Evolutionary conservation across 108 stramenopile genomes (phyloP).

Genomic region (Skeletonema tropicum): DNA sequence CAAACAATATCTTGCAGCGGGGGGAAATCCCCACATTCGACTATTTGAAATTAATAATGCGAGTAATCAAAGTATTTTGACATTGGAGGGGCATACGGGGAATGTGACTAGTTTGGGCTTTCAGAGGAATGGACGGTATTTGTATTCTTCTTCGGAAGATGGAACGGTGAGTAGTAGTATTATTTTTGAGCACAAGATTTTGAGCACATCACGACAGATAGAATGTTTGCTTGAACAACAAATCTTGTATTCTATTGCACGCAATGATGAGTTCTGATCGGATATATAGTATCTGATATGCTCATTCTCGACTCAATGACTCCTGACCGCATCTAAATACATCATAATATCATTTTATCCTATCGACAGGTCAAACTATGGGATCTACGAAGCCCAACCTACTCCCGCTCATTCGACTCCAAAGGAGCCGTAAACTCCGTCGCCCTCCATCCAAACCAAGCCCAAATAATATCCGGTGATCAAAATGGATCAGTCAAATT

Average conservation of each 20-base stretch:
- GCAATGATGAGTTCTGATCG: too few species aligned
- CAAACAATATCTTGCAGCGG: slow-evolving; percentile 94
- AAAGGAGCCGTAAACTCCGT: slow-evolving; percentile 93
- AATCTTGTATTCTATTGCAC: too few species aligned
- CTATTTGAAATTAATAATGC: slow-evolving; percentile 85
- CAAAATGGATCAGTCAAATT: slow-evolving; percentile 88
- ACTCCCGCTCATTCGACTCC: slow-evolving; percentile 89
- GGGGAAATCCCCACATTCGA: slow-evolving; percentile 94
- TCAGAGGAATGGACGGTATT: slow-evolving; percentile 92
- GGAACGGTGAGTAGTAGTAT: slow-evolving; percentile 61
- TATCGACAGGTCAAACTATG: slow-evolving; percentile 82
- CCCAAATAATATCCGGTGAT: slow-evolving; percentile 94
- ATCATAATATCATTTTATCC: too few species aligned
- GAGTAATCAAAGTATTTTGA: slow-evolving; percentile 67
- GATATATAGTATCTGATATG: too few species aligned
- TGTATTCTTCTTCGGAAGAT: slow-evolving; percentile 88
- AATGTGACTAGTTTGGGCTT: slow-evolving; percentile 97
- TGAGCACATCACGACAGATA: not conserved
- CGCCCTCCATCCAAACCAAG: slow-evolving; percentile 90
- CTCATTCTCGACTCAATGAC: not conserved
- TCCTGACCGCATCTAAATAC: not conserved
- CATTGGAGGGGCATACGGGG: slow-evolving; percentile 85
- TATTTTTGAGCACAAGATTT: not conserved
- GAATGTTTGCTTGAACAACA: too few species aligned
- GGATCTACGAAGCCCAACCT: slow-evolving; percentile 90